Conservation (phyloP, 805 yeast species). For the Saccharomycopsis selenospora region DNA sequence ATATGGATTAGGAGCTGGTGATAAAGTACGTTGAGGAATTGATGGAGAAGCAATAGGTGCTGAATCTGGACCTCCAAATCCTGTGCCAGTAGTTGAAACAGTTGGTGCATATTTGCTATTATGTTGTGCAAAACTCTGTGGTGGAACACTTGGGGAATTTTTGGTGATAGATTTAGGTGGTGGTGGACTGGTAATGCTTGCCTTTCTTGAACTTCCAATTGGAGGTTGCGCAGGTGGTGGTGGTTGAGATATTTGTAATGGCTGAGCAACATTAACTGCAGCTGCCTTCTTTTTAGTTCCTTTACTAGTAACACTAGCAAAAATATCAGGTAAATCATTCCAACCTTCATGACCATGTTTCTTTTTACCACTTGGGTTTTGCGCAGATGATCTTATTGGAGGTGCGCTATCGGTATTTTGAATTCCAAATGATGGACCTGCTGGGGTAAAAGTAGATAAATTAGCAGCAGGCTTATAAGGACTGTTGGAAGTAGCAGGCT, state of each 20-base stretch:
- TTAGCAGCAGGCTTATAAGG: not conserved
- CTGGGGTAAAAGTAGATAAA: slow-evolving; percentile 15
- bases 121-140: slow-evolving; percentile 26
- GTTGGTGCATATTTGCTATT: slow-evolving; percentile 29
- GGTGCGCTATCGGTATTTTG: slow-evolving; percentile 11
- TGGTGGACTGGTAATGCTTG: slow-evolving; percentile 24
- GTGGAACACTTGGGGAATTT: slow-evolving; percentile 27
- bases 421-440: slow-evolving; percentile 22
- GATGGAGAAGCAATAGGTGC: slow-evolving; percentile 16
- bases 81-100: slow-evolving; percentile 1
- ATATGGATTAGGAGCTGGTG: slow-evolving; percentile 5
- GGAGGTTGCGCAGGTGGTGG: slow-evolving; percentile 25
- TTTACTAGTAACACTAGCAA: slow-evolving; percentile 34
- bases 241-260: slow-evolving; percentile 22
- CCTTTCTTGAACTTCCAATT: slow-evolving; percentile 25
- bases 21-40: not conserved
- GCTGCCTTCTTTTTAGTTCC: slow-evolving; percentile 37
- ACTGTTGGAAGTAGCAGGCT: slow-evolving; percentile 22
- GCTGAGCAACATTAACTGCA: slow-evolving; percentile 27
- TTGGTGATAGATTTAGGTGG: slow-evolving; percentile 22
- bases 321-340: slow-evolving; percentile 59
- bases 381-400: slow-evolving; percentile 10
- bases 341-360: slow-evolving; percentile 57
- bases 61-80: not conserved
- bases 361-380: slow-evolving; percentile 24